These are phyloP conservation scores for Hemerocallis citrina DNA, from an alignment of 106 monocot genomes.

Conservation along the genomic window DNA sequence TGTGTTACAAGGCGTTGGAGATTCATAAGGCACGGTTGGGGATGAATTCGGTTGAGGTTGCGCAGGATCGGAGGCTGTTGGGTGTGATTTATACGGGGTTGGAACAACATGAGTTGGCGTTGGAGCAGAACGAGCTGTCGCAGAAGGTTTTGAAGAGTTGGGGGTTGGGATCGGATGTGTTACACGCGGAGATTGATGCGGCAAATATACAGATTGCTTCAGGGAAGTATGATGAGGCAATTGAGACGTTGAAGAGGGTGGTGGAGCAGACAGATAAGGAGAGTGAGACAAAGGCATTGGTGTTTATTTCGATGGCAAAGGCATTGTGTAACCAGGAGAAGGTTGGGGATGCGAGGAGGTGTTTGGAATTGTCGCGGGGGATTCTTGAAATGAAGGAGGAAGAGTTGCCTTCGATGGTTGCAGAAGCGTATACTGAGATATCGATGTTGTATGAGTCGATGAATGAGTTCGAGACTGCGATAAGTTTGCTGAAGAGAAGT, in stretches of 20 bases:
- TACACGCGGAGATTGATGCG: conserved; percentile 65
- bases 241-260: conserved; percentile 43
- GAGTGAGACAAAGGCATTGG: conserved; percentile 54
- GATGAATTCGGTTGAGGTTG: conserved; percentile 74
- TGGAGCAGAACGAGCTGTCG: conserved; percentile 77
- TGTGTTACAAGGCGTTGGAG: conserved; percentile 67
- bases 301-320: conserved; percentile 78
- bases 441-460: conserved; percentile 68
- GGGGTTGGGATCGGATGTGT: conserved; percentile 48
- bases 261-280: conserved; percentile 47
- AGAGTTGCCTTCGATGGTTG: conserved; percentile 38
- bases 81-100: conserved; percentile 85
- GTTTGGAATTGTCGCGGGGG: conserved; percentile 44
- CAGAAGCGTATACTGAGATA: conserved; percentile 64
- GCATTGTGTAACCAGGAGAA: conserved; percentile 68
- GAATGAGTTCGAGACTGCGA: conserved; percentile 82
- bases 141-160: conserved; percentile 64
- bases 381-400: conserved; percentile 67
- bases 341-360: conserved; percentile 57
- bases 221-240: conserved; percentile 71
- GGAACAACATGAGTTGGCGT: conserved; percentile 67
- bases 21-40: conserved; percentile 49
- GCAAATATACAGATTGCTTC: conserved; percentile 84
- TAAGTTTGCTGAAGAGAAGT: conserved; percentile 56
- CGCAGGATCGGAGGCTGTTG: conserved; percentile 58